Percentiles rank a stretch among this genome's conserved stretches.
Conservation (phyloP, 345 rosid species). For the Mercurialis annua region DNA sequence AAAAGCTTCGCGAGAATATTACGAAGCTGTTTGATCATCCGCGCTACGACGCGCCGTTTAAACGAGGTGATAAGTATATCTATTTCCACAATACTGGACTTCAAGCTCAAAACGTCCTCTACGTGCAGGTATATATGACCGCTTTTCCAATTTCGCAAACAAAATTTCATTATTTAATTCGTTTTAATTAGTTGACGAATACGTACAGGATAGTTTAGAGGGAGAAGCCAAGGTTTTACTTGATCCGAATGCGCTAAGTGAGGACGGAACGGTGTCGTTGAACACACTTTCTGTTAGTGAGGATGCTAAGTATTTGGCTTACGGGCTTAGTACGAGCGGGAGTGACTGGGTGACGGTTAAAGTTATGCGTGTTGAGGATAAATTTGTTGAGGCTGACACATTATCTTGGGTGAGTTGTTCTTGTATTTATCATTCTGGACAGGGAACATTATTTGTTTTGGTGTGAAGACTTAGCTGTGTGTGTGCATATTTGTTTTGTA, state of each 20-base stretch:
- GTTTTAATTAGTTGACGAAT: not conserved
- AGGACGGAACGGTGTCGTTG: conserved; percentile 81
- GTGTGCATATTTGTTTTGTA: not conserved
- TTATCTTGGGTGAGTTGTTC: conserved; percentile 68
- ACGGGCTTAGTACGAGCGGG: conserved; percentile 79
- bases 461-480: not conserved
- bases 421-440: not conserved
- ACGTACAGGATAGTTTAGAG: conserved; percentile 62
- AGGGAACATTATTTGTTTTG: not conserved
- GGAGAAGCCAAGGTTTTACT: conserved; percentile 75
- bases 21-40: conserved; percentile 76
- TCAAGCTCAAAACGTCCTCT: conserved; percentile 77
- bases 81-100: conserved; percentile 87
- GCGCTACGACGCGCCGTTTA: conserved; percentile 66
- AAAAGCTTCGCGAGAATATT: conserved; percentile 54
- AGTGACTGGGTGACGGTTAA: conserved; percentile 95
- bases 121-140: conserved; percentile 50
- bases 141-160: not conserved
- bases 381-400: conserved; percentile 60
- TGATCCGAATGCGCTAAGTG: conserved; percentile 79
- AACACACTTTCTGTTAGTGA: conserved; percentile 50
- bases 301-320: conserved; percentile 75
- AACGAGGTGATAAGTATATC: conserved; percentile 62
- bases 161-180: not conserved
- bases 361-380: conserved; percentile 60